Percentiles rank a stretch among this genome's conserved stretches.
phyloP scores from a whole-genome alignment of 805 yeast genomes.

The Lachancea sp. region DNA sequence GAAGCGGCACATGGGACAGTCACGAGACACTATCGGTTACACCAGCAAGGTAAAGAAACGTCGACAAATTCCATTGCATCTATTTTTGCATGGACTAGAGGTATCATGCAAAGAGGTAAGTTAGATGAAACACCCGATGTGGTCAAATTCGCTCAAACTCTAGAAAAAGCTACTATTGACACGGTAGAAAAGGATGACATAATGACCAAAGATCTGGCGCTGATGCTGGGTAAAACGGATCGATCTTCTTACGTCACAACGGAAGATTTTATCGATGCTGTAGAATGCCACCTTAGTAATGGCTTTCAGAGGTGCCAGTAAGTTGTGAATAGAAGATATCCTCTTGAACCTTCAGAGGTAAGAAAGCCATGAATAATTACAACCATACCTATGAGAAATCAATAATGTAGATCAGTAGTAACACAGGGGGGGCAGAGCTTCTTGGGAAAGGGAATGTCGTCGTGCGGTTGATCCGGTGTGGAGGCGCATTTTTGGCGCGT shows the following conservation, averaged over 20 bases:
- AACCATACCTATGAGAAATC: too few relatives aligned
- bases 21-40: constrained; percentile 92
- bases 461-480: too few relatives aligned
- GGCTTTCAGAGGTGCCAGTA: constrained; percentile 13
- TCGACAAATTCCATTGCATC: constrained; percentile 97
- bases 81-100: constrained; percentile 95
- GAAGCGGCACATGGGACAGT: constrained; percentile 99
- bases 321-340: not conserved
- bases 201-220: constrained; percentile 95
- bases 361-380: too few relatives aligned
- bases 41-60: constrained; percentile 95
- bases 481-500: not conserved
- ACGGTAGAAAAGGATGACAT: constrained; percentile 77
- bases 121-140: constrained; percentile 85
- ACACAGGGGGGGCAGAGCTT: too few relatives aligned
- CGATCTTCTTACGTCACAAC: constrained; percentile 82
- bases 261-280: constrained; percentile 83
- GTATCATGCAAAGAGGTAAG: constrained; percentile 86
- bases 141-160: constrained; percentile 62
- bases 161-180: constrained; percentile 81
- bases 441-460: too few relatives aligned
- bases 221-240: constrained; percentile 80
- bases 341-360: not conserved
- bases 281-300: constrained; percentile 53
- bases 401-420: too few relatives aligned